Evolutionary conservation across 1,284 basidiomycete species (phyloP), one percentile per base, ranked within the genome.

Genomic region (Sparassis latifolia): DNA sequence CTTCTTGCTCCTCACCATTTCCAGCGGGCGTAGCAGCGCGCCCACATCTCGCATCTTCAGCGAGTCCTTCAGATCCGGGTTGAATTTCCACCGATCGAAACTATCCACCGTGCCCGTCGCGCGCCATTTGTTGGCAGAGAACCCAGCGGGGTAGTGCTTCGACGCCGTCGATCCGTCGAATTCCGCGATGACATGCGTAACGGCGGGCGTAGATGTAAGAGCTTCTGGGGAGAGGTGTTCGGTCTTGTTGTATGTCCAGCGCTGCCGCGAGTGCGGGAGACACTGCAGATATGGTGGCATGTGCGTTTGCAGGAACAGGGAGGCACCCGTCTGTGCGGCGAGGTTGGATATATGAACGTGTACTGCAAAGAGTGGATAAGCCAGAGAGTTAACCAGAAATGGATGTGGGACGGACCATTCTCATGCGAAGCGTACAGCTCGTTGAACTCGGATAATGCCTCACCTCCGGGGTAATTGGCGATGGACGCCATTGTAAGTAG

Each of bases 391-490:
- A 33, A n/a, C 6, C n/a, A 0, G 7, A 12, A 27, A 37, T 3
- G 35, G 9, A 41, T 6, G 4, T 2, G 27, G 2, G 6, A 42
- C 66, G 59, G 53, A 73, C 75, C 66, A 42, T 67, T 54, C 43
- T 63, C 49, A 44, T 65, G 65, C 35, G 57, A 64, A 29, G 57
- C 67, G 62, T 71, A 76, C 31, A 68, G 64, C 38, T 67, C 58
- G 56, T 96, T 89, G 56, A 96, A 79, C 0, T 65, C 59, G 3
- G 64, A 62, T 47, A 97, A 71, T 0, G 93, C 89, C 4, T 76
- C 67, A 0, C 96, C 96, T 2, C 96, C 96, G 0, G 96, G 94
- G 62, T 99, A 98, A 68, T 98, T 99, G 48, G 66, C 65, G 40
- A 77, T 74, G 3, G 90, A 92, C 1, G 86, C 72, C 37, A 68